Evolutionary conservation across 768 basidiomycete genomes (phyloP).

Genomic region (Mrakia blollopis): DNA sequence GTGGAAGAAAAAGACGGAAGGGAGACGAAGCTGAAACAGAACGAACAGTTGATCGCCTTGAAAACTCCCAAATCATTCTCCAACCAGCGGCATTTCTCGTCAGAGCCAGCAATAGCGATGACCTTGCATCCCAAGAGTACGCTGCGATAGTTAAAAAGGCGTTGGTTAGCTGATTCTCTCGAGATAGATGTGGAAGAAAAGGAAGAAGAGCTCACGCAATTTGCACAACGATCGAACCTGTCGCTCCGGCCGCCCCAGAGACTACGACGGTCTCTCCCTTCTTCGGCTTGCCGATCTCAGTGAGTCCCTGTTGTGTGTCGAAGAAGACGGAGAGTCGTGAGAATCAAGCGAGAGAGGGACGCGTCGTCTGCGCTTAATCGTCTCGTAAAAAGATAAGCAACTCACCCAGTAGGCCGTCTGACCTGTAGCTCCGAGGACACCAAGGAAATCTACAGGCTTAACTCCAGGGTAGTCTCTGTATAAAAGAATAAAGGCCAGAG

Average conservation of each 20-base stretch:
- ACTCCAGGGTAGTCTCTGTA: conserved; percentile 7
- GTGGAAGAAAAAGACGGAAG: not conserved
- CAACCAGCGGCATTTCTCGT: conserved; percentile 83
- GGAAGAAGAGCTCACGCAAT: conserved; percentile 11
- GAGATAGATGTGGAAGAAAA: not conserved
- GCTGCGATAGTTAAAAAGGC: not conserved
- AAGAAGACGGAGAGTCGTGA: not conserved
- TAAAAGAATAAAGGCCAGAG: not conserved
- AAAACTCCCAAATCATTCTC: conserved; percentile 67
- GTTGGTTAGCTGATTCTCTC: not conserved
- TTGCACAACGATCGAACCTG: conserved; percentile 58
- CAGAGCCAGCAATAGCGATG: conserved; percentile 77
- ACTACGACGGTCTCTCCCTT: conserved; percentile 78
- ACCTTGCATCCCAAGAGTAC: conserved; percentile 52
- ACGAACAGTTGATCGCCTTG: conserved; percentile 63
- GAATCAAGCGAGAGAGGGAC: not conserved
- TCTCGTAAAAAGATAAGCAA: not conserved
- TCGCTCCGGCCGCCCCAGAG: conserved; percentile 87
- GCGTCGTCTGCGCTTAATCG: not conserved
- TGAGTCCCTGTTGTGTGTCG: conserved; percentile 60
- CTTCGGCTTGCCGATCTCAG: conserved; percentile 73
- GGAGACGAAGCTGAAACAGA: not conserved
- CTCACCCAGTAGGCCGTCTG: conserved; percentile 18
- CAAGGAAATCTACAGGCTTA: not conserved
- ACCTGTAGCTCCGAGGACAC: not conserved